Conservation (phyloP, 176 grass and related monocot genomes). For the Bromus sterilis region DNA sequence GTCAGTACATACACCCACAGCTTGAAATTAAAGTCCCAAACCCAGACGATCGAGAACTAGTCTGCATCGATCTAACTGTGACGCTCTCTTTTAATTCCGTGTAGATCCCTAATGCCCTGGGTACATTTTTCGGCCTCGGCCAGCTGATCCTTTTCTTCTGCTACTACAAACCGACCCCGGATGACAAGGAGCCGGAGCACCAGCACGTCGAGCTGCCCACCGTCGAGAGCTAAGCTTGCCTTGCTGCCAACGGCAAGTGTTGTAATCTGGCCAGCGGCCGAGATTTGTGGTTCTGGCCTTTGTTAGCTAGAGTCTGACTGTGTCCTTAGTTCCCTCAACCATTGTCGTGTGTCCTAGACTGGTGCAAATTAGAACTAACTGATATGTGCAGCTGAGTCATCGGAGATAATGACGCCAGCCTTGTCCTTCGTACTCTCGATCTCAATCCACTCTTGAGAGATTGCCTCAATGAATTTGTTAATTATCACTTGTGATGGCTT, state of each 20-base stretch:
- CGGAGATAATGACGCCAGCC: too few species aligned
- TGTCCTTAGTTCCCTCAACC: too few species aligned
- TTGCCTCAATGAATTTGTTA: too few species aligned
- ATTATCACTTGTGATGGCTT: too few species aligned
- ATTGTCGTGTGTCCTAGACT: too few species aligned
- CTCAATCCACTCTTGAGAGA: too few species aligned
- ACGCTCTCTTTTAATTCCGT: neutral
- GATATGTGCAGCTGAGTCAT: too few species aligned
- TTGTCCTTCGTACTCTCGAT: too few species aligned
- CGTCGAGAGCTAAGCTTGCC: constrained; percentile 15
- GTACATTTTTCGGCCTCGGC: constrained; percentile 25
- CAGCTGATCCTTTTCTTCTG: constrained; percentile 67
- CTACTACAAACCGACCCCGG: constrained; percentile 50
- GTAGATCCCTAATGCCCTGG: constrained; percentile 66
- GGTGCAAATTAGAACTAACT: too few species aligned
- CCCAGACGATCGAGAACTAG: neutral
- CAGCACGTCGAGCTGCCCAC: constrained; percentile 31
- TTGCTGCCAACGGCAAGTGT: neutral
- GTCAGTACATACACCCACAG: constrained; percentile 1
- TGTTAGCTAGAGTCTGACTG: too few species aligned
- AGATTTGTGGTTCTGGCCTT: neutral
- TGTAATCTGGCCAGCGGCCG: neutral
- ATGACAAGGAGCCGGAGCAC: neutral
- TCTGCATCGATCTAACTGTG: neutral
- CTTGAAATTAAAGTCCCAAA: neutral